A percentile compares a stretch with the other conserved stretches of the same genome.
These are phyloP conservation scores for Coemansia sp. DNA, from an alignment of 192 early-diverging fungal species.

Conservation along the genomic window DNA sequence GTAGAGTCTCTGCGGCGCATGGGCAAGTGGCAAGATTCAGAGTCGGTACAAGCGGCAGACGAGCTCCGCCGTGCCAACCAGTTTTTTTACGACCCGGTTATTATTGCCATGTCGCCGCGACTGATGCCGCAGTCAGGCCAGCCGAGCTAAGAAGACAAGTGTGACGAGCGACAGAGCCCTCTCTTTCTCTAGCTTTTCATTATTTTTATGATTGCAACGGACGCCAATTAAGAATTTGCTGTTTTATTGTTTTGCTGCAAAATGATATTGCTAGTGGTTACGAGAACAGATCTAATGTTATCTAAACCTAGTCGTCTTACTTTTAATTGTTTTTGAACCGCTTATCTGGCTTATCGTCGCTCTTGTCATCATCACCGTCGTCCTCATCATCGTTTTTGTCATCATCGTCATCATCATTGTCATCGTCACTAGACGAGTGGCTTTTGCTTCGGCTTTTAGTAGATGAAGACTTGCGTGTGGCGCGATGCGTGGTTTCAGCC, in stretches of 20 bases:
- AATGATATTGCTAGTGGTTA: neutral
- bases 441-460: conserved; percentile 12
- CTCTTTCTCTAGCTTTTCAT: too few species aligned
- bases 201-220: too few species aligned
- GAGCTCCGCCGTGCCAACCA: conserved; percentile 22
- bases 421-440: neutral
- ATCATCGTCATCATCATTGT: conserved; percentile 8
- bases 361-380: conserved; percentile 8
- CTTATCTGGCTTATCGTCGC: neutral
- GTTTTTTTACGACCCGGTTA: conserved; percentile 26
- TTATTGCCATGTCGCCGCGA: conserved; percentile 37
- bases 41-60: neutral
- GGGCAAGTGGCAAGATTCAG: conserved; percentile 38
- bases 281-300: neutral
- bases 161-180: too few species aligned
- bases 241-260: too few species aligned
- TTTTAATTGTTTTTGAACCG: neutral
- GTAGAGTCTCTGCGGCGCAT: conserved; percentile 51
- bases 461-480: neutral
- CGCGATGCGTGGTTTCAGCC: neutral
- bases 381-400: conserved; percentile 22
- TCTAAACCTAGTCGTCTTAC: neutral
- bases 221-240: too few species aligned
- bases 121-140: conserved; percentile 32
- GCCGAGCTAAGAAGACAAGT: neutral